Base-by-base conservation (phyloP, 768 basidiomycete species). In the Tulasnella sp. region DNA sequence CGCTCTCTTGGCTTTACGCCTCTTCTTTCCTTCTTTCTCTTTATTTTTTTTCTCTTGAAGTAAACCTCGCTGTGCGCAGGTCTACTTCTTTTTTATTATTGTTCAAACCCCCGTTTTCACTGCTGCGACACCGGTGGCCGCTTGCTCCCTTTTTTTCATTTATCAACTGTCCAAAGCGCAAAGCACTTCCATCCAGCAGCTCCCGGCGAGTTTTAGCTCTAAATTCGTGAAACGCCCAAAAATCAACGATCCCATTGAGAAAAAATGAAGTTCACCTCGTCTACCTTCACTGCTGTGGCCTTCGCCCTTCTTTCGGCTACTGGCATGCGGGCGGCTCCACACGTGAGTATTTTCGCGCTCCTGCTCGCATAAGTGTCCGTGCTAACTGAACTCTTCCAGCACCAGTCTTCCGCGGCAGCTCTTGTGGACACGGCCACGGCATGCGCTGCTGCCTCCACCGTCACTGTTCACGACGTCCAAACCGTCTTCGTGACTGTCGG, bases 1-100 rank as follows among this genome's bases (percentile, higher is more conserved):
- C 55, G 37, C 70, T 71, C 70, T 71, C 70, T 71, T 71, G 70
- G 70, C 70, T 71, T 71, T 71, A 71, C 70, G 70, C 70, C 70
- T 71, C 16, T 71, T 71, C 70, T 18, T 39, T 71, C 70, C 32
- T 71, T 71, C 42, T 71, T 71, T 71, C 67, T 69, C 20, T 71
- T 44, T 71, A 35, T 71, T 44, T 57, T 57, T 29, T 57, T 46
- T 55, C 20, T 57, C 55, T 57, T 57, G 55, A 57, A 57, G 70
- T 71, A 44, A 35, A n/a, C 70, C 70, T 71, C 70, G 70, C 70
- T 71, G 70, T 71, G 70, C 70, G 70, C 70, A 32, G 70, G 70
- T 71, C 35, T 26, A 39, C 55, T 57, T 57, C 55, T 57, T 39
- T 11, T 57, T 57, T 29, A 57, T 57, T 57, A n/a, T n/a, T n/a